A percentile compares a stretch with the other conserved stretches of the same genome.
Conservation (phyloP, 2,329 filamentous ascomycete species). For the Domatiomyces globalis region DNA sequence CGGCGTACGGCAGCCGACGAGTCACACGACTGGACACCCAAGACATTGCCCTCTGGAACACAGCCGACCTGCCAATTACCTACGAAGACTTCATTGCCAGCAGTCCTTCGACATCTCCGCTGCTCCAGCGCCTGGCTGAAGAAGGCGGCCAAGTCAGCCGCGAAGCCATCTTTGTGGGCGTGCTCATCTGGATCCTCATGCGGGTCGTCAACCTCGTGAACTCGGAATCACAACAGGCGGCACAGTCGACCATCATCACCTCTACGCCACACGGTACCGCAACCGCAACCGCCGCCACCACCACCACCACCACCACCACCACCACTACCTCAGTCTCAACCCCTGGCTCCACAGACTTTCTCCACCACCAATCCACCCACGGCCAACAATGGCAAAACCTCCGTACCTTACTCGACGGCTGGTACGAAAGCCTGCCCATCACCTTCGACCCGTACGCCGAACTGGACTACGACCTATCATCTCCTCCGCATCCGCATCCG, state of each 20-base stretch:
- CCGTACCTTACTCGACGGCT: slow-evolving; percentile 43
- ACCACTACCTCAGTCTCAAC: slow-evolving; percentile 21
- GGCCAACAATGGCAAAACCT: slow-evolving; percentile 42
- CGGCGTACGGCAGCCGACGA: slow-evolving; percentile 49
- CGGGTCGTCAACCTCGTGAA: slow-evolving; percentile 37
- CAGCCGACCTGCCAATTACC: slow-evolving; percentile 44
- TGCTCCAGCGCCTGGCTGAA: slow-evolving; percentile 4
- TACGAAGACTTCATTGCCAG: slow-evolving; percentile 1
- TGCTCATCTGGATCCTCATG: slow-evolving; percentile 50
- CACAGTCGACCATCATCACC: neutral
- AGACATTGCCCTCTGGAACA: slow-evolving; percentile 49
- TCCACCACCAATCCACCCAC: slow-evolving; percentile 36
- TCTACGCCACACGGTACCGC: neutral
- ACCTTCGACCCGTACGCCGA: slow-evolving; percentile 45
- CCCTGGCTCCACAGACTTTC: slow-evolving; percentile 1
- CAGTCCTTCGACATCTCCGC: slow-evolving; percentile 3
- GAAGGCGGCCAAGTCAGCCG: slow-evolving; percentile 20
- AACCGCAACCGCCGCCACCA: neutral
- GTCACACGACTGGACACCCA: slow-evolving; percentile 48
- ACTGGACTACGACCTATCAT: slow-evolving; percentile 24
- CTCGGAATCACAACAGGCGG: neutral
- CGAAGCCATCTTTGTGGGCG: slow-evolving; percentile 51
- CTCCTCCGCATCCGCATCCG: neutral
- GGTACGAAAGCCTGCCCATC: slow-evolving; percentile 45
- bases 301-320: slow-evolving; percentile 16